Base-by-base conservation (phyloP, 2,329 filamentous ascomycete genomes). In the Stagonosporopsis tanaceti region DNA sequence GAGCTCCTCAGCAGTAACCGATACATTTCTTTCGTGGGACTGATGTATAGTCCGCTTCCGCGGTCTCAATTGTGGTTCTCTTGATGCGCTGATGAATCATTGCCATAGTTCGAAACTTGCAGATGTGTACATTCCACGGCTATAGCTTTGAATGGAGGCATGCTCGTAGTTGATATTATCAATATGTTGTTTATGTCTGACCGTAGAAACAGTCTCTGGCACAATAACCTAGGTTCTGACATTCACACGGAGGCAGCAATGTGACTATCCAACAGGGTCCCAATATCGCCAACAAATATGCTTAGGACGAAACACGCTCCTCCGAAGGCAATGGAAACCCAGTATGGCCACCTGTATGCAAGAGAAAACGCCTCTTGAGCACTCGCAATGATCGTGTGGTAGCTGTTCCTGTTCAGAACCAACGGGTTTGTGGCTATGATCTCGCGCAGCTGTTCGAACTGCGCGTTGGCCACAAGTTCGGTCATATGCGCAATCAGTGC, bases 271-370 rank as follows among this genome's bases (percentile, higher is more conserved):
- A 72, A 39, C 2, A 70, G 51, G 8, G 50, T 27, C 6, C 65
- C 78, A 51, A 89, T 86, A 64, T 88, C 82, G 1, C 83, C 84
- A 69, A 89, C 71, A 61, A 88, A 86, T 53, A 82, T 78, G 52
- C 84, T 81, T 0, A 85, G 80, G n/a, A 87, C 47, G 45, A 88
- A 84, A 5, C 82, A 81, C 0, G 86, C 68, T 0, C 61, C 78
- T 0, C 87, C 87, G 70, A 89, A 89, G 0, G 82, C 85, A 68
- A 89, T 87, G 68, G 84, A 87, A 25, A 80, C 79, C 70, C 85
- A 85, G 67, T 88, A 89, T 3, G 87, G 85, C 66, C 80, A 87
- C 44, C 82, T 82, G 62, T 89, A 89, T 9, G 81, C 82, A 46
- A 83, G 77, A 0, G 85, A 80, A 70, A 82, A 89, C 0, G 85